Evolutionary conservation across 2,329 filamentous ascomycete species (phyloP).

Genomic region (Penicillium hordei): DNA sequence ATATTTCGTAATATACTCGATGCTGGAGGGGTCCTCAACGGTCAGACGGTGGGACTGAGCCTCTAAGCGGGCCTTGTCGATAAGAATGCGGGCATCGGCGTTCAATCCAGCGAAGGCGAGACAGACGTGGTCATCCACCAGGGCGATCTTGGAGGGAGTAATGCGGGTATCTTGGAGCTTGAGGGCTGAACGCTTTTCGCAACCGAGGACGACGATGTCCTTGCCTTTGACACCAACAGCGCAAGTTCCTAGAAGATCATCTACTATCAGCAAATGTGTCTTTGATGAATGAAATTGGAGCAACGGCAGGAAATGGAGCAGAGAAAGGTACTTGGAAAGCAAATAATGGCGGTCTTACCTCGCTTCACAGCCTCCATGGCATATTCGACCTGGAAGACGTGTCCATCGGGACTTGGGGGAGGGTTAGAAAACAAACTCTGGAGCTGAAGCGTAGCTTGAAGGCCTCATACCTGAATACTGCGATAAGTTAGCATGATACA

Average conservation of each 20-base stretch:
- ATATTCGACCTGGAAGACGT: conserved; percentile 99
- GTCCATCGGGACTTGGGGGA: conserved; percentile 80
- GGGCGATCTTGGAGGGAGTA: conserved; percentile 96
- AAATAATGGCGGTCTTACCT: conserved; percentile 58
- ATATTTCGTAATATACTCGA: conserved; percentile 99
- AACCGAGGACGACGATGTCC: conserved; percentile 93
- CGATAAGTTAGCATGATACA: conserved; percentile 43
- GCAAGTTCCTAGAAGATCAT: conserved; percentile 72
- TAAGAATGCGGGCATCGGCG: conserved; percentile 93
- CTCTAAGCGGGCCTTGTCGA: conserved; percentile 97
- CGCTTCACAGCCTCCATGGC: conserved; percentile 97
- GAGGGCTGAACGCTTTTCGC: conserved; percentile 98
- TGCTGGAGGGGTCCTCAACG: conserved; percentile 93
- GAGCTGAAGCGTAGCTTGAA: conserved; percentile 16
- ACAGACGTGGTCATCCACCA: conserved; percentile 93
- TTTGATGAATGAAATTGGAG: not conserved
- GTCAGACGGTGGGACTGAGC: conserved; percentile 96
- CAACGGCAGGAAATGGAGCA: not conserved
- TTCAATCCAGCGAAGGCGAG: conserved; percentile 97
- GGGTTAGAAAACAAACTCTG: conserved; percentile 46
- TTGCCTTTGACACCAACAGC: conserved; percentile 95
- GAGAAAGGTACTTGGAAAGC: conserved; percentile 7
- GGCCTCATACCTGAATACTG: conserved; percentile 74
- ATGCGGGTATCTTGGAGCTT: conserved; percentile 99
- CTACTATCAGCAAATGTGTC: conserved; percentile 1